Base-by-base conservation (phyloP, 352 stramenopile species). In the Pythium dissotocum region DNA sequence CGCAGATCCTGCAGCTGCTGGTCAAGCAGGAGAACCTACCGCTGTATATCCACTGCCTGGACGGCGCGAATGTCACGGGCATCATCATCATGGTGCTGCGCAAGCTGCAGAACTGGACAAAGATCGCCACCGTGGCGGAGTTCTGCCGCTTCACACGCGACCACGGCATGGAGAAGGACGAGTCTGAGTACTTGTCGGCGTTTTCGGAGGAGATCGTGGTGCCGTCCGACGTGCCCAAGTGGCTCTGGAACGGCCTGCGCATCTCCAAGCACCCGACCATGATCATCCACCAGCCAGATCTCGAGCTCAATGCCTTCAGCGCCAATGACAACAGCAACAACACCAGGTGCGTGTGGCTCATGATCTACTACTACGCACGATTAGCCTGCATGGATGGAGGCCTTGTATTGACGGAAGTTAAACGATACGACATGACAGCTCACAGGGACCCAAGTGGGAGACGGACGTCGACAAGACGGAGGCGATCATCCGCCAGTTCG, bases 81-180 rank as follows among this genome's bases (percentile, higher is more conserved):
- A 94, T 94, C 65, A 79, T 94, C 76, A 79, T 94, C 67, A 96
- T 96, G 88, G 85, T 94, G 59, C 74, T 94, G 61, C 80, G 88
- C 60, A 94, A 94, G 72, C 76, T 95, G 24, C 86, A 94, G 76
- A 93, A 95, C 71, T 95, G 88, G 88, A 94, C 86, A 54, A 94
- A 94, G 60, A 74, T 94, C 33, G 86, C 86, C 12, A 95, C 81
- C 1, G 63, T 93, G 24, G 87, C 85, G 8, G 88, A 95, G 68
- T 95, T 95, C 63, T 95, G 88, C 69, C 89, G 85, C 35, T 95
- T 95, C 59, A 95, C 88, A 54, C 84, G 86, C 33, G 88, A 95
- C 57, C 88, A 95, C 48, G 80, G 79, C 40, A 91, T 95, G 21
- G 88, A 95, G 68, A 95, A 95, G 63, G 83, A 95, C 64, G 87